These are phyloP conservation scores for Aspergillus calidoustus DNA, from an alignment of 2,329 filamentous ascomycete species.

Conservation along the genomic window DNA sequence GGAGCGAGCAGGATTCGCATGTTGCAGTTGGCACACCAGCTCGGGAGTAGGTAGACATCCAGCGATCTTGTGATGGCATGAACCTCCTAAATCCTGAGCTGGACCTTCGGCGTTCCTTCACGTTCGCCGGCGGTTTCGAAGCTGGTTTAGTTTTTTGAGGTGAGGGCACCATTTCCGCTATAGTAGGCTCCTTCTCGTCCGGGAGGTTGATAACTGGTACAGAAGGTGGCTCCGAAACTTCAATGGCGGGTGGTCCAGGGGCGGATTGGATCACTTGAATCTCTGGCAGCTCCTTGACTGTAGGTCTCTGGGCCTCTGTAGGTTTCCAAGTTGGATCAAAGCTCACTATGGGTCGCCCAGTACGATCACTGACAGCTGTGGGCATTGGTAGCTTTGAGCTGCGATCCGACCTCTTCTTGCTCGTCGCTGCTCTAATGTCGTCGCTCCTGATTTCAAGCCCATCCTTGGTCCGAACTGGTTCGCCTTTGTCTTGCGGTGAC, in stretches of 20 bases:
- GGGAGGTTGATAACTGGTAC: constrained; percentile 57
- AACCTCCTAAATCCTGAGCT: constrained; percentile 39
- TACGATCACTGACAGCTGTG: constrained; percentile 85
- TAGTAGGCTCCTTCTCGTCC: constrained; percentile 47
- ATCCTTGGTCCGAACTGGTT: constrained; percentile 67
- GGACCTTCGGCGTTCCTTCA: constrained; percentile 22
- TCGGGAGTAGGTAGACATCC: constrained; percentile 50
- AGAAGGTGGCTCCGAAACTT: constrained; percentile 42
- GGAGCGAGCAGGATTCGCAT: constrained; percentile 81
- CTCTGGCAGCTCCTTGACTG: constrained; percentile 29
- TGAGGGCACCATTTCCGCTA: constrained; percentile 39
- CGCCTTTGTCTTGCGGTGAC: constrained; percentile 37
- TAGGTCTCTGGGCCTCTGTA: constrained; percentile 49
- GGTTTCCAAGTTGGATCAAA: constrained; percentile 83
- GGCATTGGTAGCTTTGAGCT: constrained; percentile 87
- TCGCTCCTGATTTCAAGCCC: constrained; percentile 83
- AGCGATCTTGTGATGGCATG: constrained; percentile 42
- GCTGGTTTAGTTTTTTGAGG: constrained; percentile 19
- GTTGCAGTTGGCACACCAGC: constrained; percentile 65
- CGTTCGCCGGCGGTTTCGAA: constrained; percentile 24
- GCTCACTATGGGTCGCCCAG: constrained; percentile 94
- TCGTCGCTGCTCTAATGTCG: constrained; percentile 88
- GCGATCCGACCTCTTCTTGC: constrained; percentile 88
- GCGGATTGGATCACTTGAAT: constrained; percentile 45
- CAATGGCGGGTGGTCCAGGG: constrained; percentile 48